A percentile compares a stretch with the other conserved stretches of the same genome.
Evolutionary conservation across 192 early-diverging fungal species (phyloP).

Genomic region (Backusella luteola): DNA sequence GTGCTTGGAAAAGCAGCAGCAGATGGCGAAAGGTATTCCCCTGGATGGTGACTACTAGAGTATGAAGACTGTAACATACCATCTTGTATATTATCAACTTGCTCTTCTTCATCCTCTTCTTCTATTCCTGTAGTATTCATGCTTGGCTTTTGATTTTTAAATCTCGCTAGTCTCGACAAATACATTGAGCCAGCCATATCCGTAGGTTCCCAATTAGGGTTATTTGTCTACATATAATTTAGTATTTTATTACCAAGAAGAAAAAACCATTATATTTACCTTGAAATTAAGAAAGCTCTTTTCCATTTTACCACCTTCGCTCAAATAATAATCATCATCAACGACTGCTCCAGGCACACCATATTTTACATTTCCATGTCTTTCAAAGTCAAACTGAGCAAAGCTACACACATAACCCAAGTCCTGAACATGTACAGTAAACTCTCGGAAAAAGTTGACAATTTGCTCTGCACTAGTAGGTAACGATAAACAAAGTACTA

Average conservation of each 20-base stretch:
- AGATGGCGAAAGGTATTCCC: slow-evolving; percentile 10
- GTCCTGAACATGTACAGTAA: slow-evolving; percentile 87
- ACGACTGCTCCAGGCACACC: slow-evolving; percentile 64
- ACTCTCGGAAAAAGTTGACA: slow-evolving; percentile 94
- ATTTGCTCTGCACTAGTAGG: slow-evolving; percentile 73
- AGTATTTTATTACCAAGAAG: not conserved
- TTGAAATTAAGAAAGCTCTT: slow-evolving; percentile 96
- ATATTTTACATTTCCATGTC: slow-evolving; percentile 87
- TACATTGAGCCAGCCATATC: slow-evolving; percentile 80
- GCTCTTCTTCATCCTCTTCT: not conserved
- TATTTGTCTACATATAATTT: slow-evolving; percentile 52
- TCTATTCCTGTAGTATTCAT: not conserved
- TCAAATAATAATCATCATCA: slow-evolving; percentile 60
- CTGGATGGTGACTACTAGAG: not conserved
- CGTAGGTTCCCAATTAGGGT: slow-evolving; percentile 92
- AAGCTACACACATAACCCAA: slow-evolving; percentile 97
- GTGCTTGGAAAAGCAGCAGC: not conserved
- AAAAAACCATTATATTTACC: slow-evolving; percentile 46
- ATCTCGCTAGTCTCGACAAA: slow-evolving; percentile 59
- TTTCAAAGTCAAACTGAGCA: slow-evolving; percentile 92
- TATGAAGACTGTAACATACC: not conserved
- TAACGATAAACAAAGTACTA: slow-evolving; percentile 78
- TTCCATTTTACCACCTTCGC: slow-evolving; percentile 97
- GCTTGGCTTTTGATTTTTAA: slow-evolving; percentile 29
- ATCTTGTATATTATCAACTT: slow-evolving; percentile 8